Evolutionary conservation across 148 eudicot genomes (phyloP).

Genomic region (Linanthus parryae): DNA sequence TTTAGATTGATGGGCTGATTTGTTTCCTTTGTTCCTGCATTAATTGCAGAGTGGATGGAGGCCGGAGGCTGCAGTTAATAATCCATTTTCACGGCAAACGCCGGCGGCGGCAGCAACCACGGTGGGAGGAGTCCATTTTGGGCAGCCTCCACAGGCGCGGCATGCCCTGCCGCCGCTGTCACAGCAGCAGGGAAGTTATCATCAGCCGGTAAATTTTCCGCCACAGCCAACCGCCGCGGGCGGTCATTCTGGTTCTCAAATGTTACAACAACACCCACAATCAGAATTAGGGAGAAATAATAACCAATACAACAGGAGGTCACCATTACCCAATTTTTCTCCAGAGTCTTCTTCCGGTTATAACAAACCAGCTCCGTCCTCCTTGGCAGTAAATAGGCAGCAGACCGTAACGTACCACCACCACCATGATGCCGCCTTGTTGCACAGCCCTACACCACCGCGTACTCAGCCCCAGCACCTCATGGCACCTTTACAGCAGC

Average conservation of each 20-base stretch:
- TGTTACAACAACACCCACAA: conserved; percentile 2
- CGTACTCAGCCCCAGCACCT: conserved; percentile 16
- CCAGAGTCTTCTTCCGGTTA: neutral
- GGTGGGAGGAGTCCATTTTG: conserved; percentile 1
- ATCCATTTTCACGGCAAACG: conserved; percentile 60
- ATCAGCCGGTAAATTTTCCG: neutral
- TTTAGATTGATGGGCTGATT: conserved; percentile 1
- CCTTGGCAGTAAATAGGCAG: neutral
- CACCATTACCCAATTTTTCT: neutral
- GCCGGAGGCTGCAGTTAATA: conserved; percentile 37
- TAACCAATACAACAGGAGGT: neutral
- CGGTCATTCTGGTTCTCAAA: neutral
- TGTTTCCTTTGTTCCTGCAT: conserved; percentile 3
- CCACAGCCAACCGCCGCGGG: conserved; percentile 1
- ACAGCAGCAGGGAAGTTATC: conserved; percentile 7
- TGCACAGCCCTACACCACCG: conserved; percentile 12
- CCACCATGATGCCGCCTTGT: conserved; percentile 5
- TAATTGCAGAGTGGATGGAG: conserved; percentile 66
- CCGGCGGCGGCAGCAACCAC: conserved; percentile 1
- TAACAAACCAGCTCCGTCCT: conserved; percentile 1
- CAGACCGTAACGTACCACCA: neutral
- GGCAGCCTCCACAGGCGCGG: neutral
- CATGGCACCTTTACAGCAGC: conserved; percentile 17
- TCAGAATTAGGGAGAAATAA: neutral
- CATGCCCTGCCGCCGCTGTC: conserved; percentile 10